Evolutionary conservation across 805 yeast species (phyloP).

Genomic region (Saturnispora hagleri): DNA sequence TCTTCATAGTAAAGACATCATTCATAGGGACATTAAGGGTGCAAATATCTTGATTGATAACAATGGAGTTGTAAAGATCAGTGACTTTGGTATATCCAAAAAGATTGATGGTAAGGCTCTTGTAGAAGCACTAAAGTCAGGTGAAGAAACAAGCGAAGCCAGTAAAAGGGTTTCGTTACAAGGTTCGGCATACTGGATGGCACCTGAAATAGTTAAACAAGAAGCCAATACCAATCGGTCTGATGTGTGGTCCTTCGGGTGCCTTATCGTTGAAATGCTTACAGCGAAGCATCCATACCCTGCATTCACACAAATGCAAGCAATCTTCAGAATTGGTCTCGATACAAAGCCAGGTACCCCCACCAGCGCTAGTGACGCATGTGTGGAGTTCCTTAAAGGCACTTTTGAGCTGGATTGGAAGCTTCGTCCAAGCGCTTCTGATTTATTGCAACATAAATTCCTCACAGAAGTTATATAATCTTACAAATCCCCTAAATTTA

Average conservation of each 20-base stretch:
- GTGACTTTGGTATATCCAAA: conserved; percentile 60
- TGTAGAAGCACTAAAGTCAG: conserved; percentile 15
- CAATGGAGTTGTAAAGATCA: conserved; percentile 52
- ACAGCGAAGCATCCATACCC: conserved; percentile 97
- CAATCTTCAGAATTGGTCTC: conserved; percentile 88
- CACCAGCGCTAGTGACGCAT: conserved; percentile 56
- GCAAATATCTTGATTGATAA: conserved; percentile 53
- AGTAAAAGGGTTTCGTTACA: conserved; percentile 72
- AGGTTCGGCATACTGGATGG: conserved; percentile 98
- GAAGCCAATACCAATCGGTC: conserved; percentile 86
- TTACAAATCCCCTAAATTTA: neutral
- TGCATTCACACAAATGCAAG: conserved; percentile 91
- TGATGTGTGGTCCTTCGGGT: conserved; percentile 96
- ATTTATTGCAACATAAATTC: conserved; percentile 3
- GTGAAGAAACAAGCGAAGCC: conserved; percentile 31
- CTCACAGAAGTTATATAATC: conserved; percentile 1
- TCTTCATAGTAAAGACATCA: conserved; percentile 47
- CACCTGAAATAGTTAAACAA: conserved; percentile 96
- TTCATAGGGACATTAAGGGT: conserved; percentile 58
- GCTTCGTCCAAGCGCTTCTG: conserved; percentile 48
- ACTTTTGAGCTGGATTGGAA: conserved; percentile 71
- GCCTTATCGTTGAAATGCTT: conserved; percentile 88
- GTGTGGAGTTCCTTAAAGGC: conserved; percentile 51
- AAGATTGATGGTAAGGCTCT: conserved; percentile 29
- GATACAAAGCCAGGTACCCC: conserved; percentile 77